phyloP scores from a whole-genome alignment of 164 flowering plant genomes.

The Tetracentron sinense region DNA sequence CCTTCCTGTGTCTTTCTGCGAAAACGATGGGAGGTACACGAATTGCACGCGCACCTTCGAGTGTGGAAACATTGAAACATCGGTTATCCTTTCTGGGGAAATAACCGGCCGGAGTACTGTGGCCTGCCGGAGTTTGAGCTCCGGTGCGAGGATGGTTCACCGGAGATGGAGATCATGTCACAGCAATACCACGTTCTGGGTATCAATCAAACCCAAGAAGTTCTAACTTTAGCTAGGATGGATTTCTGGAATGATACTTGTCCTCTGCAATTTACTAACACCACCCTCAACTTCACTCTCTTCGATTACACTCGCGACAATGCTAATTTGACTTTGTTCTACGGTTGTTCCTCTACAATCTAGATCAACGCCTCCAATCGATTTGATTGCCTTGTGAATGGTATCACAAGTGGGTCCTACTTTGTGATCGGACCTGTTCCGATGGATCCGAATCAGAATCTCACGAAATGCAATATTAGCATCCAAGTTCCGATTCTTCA shows the following conservation, averaged over 20 bases:
- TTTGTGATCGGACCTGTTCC: too few relatives aligned
- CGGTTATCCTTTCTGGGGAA: constrained; percentile 45
- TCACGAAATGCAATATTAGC: too few relatives aligned
- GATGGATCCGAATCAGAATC: too few relatives aligned
- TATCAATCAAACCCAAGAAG: too few relatives aligned
- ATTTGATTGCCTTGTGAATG: too few relatives aligned
- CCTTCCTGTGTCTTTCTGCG: constrained; percentile 6
- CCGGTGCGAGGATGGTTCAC: constrained; percentile 17
- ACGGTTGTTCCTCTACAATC: constrained; percentile 3
- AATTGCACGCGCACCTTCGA: constrained; percentile 20
- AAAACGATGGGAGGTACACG: constrained; percentile 11
- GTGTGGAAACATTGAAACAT: constrained; percentile 25
- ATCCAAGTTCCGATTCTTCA: too few relatives aligned
- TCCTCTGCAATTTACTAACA: too few relatives aligned
- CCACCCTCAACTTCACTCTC: constrained; percentile 13
- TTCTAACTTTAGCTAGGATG: too few relatives aligned
- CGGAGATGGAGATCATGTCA: not conserved
- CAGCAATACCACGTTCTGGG: too few relatives aligned
- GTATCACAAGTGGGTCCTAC: not conserved
- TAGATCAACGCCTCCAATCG: too few relatives aligned
- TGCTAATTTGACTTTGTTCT: constrained; percentile 3
- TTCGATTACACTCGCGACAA: too few relatives aligned
- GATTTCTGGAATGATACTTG: too few relatives aligned
- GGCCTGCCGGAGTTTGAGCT: constrained; percentile 37
- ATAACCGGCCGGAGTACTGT: constrained; percentile 27